These are phyloP conservation scores for Adansonia madagascariensis DNA, from an alignment of 441 rosid genomes.

Conservation along the genomic window DNA sequence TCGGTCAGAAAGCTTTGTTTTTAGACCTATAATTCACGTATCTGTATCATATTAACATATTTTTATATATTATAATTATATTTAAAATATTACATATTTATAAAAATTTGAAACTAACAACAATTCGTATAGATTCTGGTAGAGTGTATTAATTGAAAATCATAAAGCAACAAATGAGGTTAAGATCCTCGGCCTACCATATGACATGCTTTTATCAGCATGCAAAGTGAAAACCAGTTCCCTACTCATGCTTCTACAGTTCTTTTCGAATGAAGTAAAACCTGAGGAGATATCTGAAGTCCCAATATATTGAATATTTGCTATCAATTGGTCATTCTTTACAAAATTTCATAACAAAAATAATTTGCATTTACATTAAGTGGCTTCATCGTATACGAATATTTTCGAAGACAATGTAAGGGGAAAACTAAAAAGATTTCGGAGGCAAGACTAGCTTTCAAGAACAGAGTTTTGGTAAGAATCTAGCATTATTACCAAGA, in stretches of 20 bases:
- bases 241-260: not conserved
- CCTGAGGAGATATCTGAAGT: not conserved
- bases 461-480: constrained; percentile 48
- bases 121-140: no score
- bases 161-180: not conserved
- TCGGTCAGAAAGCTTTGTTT: not conserved
- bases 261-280: not conserved
- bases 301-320: not conserved
- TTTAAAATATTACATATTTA: no score
- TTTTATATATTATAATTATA: no score
- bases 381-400: constrained; percentile 15
- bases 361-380: constrained; percentile 20
- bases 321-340: not conserved
- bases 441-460: constrained; percentile 11
- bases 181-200: not conserved
- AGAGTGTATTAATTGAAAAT: not conserved
- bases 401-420: not conserved
- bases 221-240: not conserved
- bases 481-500: constrained; percentile 35
- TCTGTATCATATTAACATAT: no score
- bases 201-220: not conserved
- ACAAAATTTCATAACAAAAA: not conserved
- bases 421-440: not conserved
- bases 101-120: no score
- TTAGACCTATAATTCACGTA: not conserved